Evolutionary conservation across 2,329 filamentous ascomycete species (phyloP).

Genomic region (Aureobasidium melanogenum): DNA sequence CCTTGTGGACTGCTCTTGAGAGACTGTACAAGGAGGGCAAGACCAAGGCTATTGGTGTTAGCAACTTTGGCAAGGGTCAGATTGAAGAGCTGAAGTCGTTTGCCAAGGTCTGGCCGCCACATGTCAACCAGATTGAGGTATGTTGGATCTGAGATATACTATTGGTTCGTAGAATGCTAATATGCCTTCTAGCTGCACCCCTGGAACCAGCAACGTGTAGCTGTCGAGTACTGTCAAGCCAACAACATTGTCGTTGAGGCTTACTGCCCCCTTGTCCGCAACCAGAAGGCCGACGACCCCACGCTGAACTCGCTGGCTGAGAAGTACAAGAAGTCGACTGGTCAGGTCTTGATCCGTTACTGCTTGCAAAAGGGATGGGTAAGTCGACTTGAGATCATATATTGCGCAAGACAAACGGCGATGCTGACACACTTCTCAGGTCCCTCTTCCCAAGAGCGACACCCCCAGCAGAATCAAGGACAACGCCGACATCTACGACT

Average conservation of each 20-base stretch:
- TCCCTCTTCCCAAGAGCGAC: slow-evolving; percentile 64
- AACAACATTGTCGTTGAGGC: slow-evolving; percentile 54
- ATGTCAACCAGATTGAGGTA: slow-evolving; percentile 66
- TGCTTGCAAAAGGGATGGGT: slow-evolving; percentile 67
- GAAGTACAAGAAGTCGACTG: slow-evolving; percentile 64
- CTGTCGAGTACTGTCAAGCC: slow-evolving; percentile 48
- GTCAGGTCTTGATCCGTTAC: slow-evolving; percentile 73
- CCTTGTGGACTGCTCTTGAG: slow-evolving; percentile 60
- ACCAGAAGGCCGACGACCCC: slow-evolving; percentile 61
- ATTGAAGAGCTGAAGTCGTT: slow-evolving; percentile 60
- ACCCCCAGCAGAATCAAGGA: slow-evolving; percentile 56
- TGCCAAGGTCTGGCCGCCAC: slow-evolving; percentile 60
- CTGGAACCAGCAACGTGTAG: slow-evolving; percentile 57
- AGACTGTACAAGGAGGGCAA: slow-evolving; percentile 50
- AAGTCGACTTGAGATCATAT: slow-evolving; percentile 23
- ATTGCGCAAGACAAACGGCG: too few species aligned
- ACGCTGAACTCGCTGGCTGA: slow-evolving; percentile 55
- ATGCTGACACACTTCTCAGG: not conserved
- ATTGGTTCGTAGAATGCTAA: slow-evolving; percentile 11
- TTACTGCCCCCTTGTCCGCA: slow-evolving; percentile 60
- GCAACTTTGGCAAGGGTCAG: slow-evolving; percentile 60
- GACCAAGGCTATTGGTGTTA: slow-evolving; percentile 60
- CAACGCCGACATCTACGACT: slow-evolving; percentile 56
- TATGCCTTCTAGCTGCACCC: slow-evolving; percentile 51
- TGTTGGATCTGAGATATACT: slow-evolving; percentile 18